Conservation (phyloP, 495 filamentous ascomycete genomes). For the Xylaria bambusicola region DNA sequence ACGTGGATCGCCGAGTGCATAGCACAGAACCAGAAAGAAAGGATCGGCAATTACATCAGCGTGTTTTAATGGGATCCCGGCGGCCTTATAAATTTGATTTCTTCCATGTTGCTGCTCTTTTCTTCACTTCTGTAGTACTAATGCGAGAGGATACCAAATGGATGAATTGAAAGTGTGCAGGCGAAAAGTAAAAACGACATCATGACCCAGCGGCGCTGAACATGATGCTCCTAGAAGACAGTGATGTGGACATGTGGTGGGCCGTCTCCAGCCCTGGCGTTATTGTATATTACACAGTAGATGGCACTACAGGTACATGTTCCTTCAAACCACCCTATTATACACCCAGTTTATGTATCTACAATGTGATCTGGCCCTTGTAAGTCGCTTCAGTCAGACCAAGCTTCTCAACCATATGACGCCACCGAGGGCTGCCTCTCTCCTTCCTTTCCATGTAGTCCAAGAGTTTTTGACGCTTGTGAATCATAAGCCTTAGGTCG, state of each 20-base stretch:
- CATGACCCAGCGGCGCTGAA: conserved; percentile 9
- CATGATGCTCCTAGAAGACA: conserved; percentile 12
- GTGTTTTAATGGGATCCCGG: conserved; percentile 62
- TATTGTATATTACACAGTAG: conserved; percentile 30
- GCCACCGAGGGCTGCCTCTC: conserved; percentile 85
- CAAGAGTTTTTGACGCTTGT: conserved; percentile 85
- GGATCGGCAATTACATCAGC: conserved; percentile 97
- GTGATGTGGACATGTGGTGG: conserved; percentile 4
- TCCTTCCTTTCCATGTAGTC: conserved; percentile 86
- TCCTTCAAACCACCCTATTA: conserved; percentile 19
- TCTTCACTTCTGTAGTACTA: conserved; percentile 21
- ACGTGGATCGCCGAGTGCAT: conserved; percentile 99
- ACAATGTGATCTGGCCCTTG: conserved; percentile 82
- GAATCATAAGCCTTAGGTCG: conserved; percentile 80
- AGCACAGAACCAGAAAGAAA: conserved; percentile 98
- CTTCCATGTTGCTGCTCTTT: conserved; percentile 6
- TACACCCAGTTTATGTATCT: conserved; percentile 29
- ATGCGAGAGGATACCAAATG: conserved; percentile 21
- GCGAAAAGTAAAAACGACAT: background rate
- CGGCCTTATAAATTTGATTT: conserved; percentile 3
- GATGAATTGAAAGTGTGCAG: conserved; percentile 15
- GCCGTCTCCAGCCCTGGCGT: conserved; percentile 15
- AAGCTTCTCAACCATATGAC: conserved; percentile 74
- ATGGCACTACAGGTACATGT: conserved; percentile 22
- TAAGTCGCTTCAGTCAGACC: conserved; percentile 85